A percentile compares a stretch with the other conserved stretches of the same genome.
Conservation (phyloP, 805 yeast species). For the Candida boleticola region DNA sequence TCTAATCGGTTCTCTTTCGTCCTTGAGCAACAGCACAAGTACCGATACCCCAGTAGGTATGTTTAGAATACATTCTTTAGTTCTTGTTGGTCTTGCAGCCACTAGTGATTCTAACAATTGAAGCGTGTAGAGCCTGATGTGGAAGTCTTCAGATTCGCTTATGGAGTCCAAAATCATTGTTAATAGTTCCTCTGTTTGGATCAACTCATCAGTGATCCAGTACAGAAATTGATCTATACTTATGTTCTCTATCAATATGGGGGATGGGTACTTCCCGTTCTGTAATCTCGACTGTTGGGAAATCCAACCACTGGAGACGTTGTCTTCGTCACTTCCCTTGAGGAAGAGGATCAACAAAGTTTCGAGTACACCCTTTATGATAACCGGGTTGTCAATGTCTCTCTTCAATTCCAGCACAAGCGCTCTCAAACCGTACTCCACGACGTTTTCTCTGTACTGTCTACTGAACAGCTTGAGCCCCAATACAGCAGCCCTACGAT, state of each 20-base stretch:
- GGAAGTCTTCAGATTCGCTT: conserved; percentile 60
- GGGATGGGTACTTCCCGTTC: conserved; percentile 79
- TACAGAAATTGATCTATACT: conserved; percentile 80
- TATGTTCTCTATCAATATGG: conserved; percentile 54
- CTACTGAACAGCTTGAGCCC: conserved; percentile 87
- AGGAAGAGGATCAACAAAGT: conserved; percentile 80
- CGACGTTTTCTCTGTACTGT: conserved; percentile 85
- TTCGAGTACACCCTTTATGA: conserved; percentile 78
- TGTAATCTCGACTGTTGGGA: conserved; percentile 70
- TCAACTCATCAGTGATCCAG: conserved; percentile 93
- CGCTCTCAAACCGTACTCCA: conserved; percentile 80
- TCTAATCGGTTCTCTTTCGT: conserved; percentile 72
- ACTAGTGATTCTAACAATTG: conserved; percentile 84
- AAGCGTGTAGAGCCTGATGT: conserved; percentile 73
- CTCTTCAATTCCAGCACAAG: conserved; percentile 61
- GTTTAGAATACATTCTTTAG: conserved; percentile 70
- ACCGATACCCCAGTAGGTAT: conserved; percentile 80
- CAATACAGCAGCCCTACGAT: conserved; percentile 86
- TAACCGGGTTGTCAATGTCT: conserved; percentile 68
- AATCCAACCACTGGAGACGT: conserved; percentile 65
- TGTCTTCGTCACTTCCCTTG: conserved; percentile 53
- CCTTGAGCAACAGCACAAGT: conserved; percentile 54
- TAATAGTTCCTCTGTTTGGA: conserved; percentile 46
- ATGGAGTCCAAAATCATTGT: conserved; percentile 40
- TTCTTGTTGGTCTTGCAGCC: conserved; percentile 67